Evolutionary conservation across 345 rosid genomes (phyloP), one percentile per base, ranked within the genome.

Genomic region (Murraya paniculata): DNA sequence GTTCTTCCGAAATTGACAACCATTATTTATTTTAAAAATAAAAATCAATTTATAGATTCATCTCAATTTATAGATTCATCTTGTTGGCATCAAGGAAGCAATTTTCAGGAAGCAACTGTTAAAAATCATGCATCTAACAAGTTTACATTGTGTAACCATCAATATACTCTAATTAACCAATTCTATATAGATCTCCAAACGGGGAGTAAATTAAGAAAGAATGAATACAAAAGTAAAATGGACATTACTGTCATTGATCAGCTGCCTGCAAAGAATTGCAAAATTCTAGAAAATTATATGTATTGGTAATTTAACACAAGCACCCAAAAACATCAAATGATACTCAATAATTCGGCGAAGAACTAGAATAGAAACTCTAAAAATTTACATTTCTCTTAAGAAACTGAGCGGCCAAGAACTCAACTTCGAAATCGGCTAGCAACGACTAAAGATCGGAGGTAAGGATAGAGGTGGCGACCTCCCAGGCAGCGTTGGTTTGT

Each of bases 351-450:
- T 33, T 33, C 4, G 35, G 57, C 19, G n/a, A 35, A 48, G 31
- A 48, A 36, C 35, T 33, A 33, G 10, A 39, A 39, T 31, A 36
- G 13, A 53, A 60, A 70, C 24, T 48, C 21, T 70, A 58, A 68
- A 36, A 10, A 41, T 0, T 21, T 22, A 95, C 98, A 95, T 95
- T 95, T 68, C 98, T 89, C 77, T 89, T 91, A 81, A 95, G 97
- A 88, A 95, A 93, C 89, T 91, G 97, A 39, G 98, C 96, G 19
- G 98, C 92, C 77, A 95, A 91, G 88, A 95, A 95, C 77, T 91
- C 91, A 78, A 93, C 91, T 81, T 93, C 98, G 74, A 89, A 88
- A 56, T 82, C 85, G 73, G 95, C 78, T 71, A 84, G n/a, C 68
- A 86, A 81, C 68, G 88, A 86, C 7, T 31, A 87, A 25, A 80